Base-by-base conservation (phyloP, 441 rosid genomes). In the Pelargonium fulgidum region DNA sequence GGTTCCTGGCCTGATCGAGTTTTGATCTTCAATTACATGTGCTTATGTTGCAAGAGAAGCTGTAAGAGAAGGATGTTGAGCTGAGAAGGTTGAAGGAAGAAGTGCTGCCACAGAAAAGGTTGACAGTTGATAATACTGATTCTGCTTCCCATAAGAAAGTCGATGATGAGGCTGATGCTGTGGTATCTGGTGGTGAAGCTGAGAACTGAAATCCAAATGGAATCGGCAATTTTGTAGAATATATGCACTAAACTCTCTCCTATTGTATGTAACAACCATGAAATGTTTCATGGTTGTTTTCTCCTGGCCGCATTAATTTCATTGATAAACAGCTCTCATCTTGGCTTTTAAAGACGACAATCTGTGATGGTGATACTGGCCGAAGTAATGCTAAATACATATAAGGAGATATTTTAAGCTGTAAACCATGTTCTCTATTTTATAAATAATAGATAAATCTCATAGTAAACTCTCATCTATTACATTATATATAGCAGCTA, bases 61-160 rank as follows among this genome's bases (percentile, higher is more conserved):
- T 91, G 19, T 89, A 82, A 80, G 90, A 85, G 82, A 89, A 79
- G 79, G 91, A 86, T 16, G 44, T 47, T 1, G 87, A 86, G 78
- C 54, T 86, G n/a, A 59, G 73, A 54, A 82, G 52, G 70, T 73
- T 85, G 74, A 85, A 79, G 74, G 73, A 67, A 24, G 86, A 83
- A 72, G 24, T 22, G 24, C 70, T 80, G 68, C 84, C 71, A 20
- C 84, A 74, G 79, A 73, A 76, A 71, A 71, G 68, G 3, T 10
- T 4, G 10, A 67, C 44, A 66, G 86, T 73, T 66, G 67, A 74
- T 7, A 73, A 70, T 72, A 65, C 66, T 26, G 78, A 78, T 59
- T 0, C 68, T 22, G 64, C 76, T 66, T 61, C 81, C 17, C 58
- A 50, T 67, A 70, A 66, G 64, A 65, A 75, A 56, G 71, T 59